Percentiles rank a stretch among this genome's conserved stretches.
These are phyloP conservation scores for Hanseniaspora osmophila DNA, from an alignment of 805 yeast species.

Conservation along the genomic window DNA sequence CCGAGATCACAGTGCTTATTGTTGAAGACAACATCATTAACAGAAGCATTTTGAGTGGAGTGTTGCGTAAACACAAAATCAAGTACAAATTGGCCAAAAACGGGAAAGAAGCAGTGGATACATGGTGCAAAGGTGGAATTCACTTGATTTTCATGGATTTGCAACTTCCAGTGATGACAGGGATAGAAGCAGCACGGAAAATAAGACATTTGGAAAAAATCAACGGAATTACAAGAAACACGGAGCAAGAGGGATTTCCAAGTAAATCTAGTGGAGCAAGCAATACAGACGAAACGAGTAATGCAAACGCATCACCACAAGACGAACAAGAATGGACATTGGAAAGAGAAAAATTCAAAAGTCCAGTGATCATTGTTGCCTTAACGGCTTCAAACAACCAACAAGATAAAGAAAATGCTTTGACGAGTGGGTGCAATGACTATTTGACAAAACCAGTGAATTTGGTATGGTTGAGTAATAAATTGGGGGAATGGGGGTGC, in stretches of 20 bases:
- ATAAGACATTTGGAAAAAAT: conserved; percentile 67
- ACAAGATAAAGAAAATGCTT: conserved; percentile 76
- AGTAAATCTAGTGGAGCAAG: conserved; percentile 8
- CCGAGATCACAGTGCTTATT: conserved; percentile 78
- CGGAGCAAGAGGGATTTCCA: no score
- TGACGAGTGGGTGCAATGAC: conserved; percentile 96
- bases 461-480: conserved; percentile 82
- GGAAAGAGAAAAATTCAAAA: conserved; percentile 51
- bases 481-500: conserved; percentile 96
- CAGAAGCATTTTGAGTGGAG: conserved; percentile 81
- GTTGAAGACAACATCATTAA: conserved; percentile 95
- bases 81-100: conserved; percentile 78
- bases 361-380: conserved; percentile 97
- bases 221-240: conserved; percentile 39
- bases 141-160: conserved; percentile 94
- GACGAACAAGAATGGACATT: conserved; percentile 34
- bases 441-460: conserved; percentile 92
- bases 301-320: conserved; percentile 12
- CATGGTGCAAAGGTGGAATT: conserved; percentile 89
- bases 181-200: conserved; percentile 87
- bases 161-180: conserved; percentile 90
- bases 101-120: conserved; percentile 89
- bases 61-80: conserved; percentile 71
- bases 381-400: conserved; percentile 82
- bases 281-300: conserved; percentile 8